These are phyloP conservation scores for Phialocephala sp. DNA, from an alignment of 2,329 filamentous ascomycete species.

Conservation along the genomic window DNA sequence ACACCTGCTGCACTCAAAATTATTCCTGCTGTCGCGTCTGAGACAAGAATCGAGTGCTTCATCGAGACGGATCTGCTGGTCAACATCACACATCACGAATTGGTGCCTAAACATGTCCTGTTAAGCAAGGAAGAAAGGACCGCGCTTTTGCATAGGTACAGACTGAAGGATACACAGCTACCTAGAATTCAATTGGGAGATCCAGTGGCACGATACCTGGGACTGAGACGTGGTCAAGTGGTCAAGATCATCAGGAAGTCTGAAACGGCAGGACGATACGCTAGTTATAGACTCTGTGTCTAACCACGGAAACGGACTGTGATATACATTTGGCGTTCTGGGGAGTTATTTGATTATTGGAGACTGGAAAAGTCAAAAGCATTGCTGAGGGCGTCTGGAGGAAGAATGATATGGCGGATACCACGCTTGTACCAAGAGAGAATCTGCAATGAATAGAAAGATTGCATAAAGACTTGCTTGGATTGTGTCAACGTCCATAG, in stretches of 20 bases:
- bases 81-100: constrained; percentile 97
- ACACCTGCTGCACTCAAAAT: constrained; percentile 88
- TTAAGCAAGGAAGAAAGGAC: constrained; percentile 90
- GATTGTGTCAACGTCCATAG: too few species aligned
- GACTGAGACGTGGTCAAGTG: constrained; percentile 88
- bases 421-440: constrained; percentile 27
- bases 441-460: background rate
- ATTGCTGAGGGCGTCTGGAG: constrained; percentile 31
- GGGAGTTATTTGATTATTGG: constrained; percentile 16
- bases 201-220: constrained; percentile 90
- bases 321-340: constrained; percentile 21
- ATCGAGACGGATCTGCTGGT: constrained; percentile 94
- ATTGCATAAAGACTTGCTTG: background rate
- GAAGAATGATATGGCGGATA: constrained; percentile 27
- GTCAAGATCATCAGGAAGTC: constrained; percentile 98
- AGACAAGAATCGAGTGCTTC: constrained; percentile 90
- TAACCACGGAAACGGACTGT: constrained; percentile 41
- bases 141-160: constrained; percentile 84
- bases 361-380: constrained; percentile 17
- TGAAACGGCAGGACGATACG: constrained; percentile 95
- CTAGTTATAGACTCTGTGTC: constrained; percentile 82
- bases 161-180: constrained; percentile 96
- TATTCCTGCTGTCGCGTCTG: constrained; percentile 75
- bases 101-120: constrained; percentile 92
- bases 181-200: constrained; percentile 91